Evolutionary conservation across 208 protist species (phyloP).

Genomic region (Leishmania aethiopica): DNA sequence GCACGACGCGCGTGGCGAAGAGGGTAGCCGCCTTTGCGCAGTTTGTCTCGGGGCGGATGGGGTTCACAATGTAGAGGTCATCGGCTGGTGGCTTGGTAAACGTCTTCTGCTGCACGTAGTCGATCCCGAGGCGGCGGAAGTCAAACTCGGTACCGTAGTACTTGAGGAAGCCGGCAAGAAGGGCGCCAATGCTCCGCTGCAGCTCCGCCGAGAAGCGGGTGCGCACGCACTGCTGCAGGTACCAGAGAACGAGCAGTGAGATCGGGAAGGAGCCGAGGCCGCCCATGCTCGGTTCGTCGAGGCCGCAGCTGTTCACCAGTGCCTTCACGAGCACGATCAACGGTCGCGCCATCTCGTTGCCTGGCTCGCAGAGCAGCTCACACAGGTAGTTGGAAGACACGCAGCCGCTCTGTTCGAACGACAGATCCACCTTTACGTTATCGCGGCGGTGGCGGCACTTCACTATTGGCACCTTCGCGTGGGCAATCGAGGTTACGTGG

Average conservation of each 20-base stretch:
- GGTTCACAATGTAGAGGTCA: slow-evolving; percentile 78
- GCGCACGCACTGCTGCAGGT: slow-evolving; percentile 53
- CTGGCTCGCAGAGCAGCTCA: slow-evolving; percentile 54
- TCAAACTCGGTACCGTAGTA: slow-evolving; percentile 80
- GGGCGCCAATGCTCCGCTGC: slow-evolving; percentile 45
- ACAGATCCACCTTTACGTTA: slow-evolving; percentile 69
- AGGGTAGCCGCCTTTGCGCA: slow-evolving; percentile 67
- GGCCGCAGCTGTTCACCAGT: slow-evolving; percentile 46
- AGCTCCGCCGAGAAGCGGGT: slow-evolving; percentile 41
- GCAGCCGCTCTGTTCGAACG: slow-evolving; percentile 68
- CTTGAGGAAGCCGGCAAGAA: slow-evolving; percentile 74
- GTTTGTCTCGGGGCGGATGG: slow-evolving; percentile 58
- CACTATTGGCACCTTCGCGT: slow-evolving; percentile 84
- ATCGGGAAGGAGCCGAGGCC: slow-evolving; percentile 89
- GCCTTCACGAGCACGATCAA: slow-evolving; percentile 83
- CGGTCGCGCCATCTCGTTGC: slow-evolving; percentile 68
- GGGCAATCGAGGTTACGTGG: slow-evolving; percentile 44
- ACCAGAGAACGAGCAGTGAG: slow-evolving; percentile 83
- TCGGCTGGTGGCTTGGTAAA: slow-evolving; percentile 49
- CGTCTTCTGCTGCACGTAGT: slow-evolving; percentile 55
- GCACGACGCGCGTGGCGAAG: slow-evolving; percentile 50
- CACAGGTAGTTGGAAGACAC: slow-evolving; percentile 72
- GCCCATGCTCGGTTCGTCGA: slow-evolving; percentile 81
- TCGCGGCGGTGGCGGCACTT: slow-evolving; percentile 62
- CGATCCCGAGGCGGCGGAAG: slow-evolving; percentile 52